Evolutionary conservation across 2,329 filamentous ascomycete genomes (phyloP), one percentile per base, ranked within the genome.

Genomic region (Xylogone sp.): DNA sequence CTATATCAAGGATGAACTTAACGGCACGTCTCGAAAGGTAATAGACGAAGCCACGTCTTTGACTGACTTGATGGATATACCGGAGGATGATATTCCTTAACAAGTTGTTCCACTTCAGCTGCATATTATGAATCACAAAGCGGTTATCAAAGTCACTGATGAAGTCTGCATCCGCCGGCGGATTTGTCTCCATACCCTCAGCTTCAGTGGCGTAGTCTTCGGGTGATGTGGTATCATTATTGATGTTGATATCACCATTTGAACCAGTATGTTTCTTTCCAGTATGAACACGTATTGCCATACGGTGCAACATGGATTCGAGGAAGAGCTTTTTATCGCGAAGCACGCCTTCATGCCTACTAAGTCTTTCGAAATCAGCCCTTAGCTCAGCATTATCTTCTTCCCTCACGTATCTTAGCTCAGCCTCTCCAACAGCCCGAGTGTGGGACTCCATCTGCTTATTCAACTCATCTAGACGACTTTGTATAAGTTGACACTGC

Each of bases 21-120:
- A 99, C 89, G 3, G 94, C 95, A 56, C 91, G 85, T 45, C 93
- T 84, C 10, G 95, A 97, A 72, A 97, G 87, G 70, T 99, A 99
- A 73, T 99, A 99, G 24, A 99, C 86, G 65, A 99, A 97, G 48
- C 94, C 95, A 59, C 94, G 85, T 48, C 94, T 83, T 70, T 99
- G 95, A 66, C 92, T 91, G 63, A 96, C 94, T 74, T 99, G 94
- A 65, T 99, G 94, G 56, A 94, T 95, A 68, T 99, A 99, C 21
- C 94, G 89, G 42, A 99, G 80, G 46, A 99, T 94, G 62, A 97
- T 97, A 65, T 99, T 97, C 53, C 94, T 84, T 34, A 99, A 73
- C 10, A 92, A 83, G 62, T 99, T 99, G 73, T 96, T 97, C 94
- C 94, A 99, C 69, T 99, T 99, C 52, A 99, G 75, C 64, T 99